phyloP scores from a whole-genome alignment of 1,284 basidiomycete species.

The Gymnopus androsaceus region DNA sequence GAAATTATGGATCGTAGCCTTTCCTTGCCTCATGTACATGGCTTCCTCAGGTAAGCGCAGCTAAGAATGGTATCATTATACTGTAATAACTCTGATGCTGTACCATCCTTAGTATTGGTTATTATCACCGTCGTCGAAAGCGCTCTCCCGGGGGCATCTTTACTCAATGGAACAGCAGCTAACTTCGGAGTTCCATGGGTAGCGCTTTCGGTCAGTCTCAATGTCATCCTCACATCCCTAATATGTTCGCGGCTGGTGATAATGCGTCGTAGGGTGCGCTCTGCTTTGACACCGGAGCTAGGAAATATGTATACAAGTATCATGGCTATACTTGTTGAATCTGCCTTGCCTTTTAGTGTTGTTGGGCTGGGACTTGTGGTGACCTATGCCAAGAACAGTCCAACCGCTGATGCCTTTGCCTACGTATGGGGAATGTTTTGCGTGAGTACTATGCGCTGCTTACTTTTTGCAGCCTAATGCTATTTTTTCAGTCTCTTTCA shows the following conservation, averaged over 20 bases:
- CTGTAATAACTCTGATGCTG: no score
- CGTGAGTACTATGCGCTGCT: neutral
- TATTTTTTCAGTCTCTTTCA: conserved; percentile 17
- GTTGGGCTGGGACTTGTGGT: conserved; percentile 19
- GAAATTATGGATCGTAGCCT: conserved; percentile 12
- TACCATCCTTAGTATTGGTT: conserved; percentile 23
- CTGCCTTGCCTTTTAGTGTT: conserved; percentile 23
- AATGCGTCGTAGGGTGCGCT: conserved; percentile 14
- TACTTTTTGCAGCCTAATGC: conserved; percentile 11
- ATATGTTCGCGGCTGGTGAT: conserved; percentile 22
- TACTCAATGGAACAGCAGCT: conserved; percentile 22
- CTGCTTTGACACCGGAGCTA: conserved; percentile 1
- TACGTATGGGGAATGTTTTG: neutral
- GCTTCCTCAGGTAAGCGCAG: conserved; percentile 25
- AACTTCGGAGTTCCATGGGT: conserved; percentile 28
- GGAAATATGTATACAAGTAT: conserved; percentile 18
- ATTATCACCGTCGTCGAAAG: conserved; percentile 21
- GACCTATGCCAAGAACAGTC: no score
- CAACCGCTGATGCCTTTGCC: neutral
- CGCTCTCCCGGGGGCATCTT: conserved; percentile 19
- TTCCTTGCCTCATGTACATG: conserved; percentile 24
- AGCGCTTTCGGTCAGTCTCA: conserved; percentile 25
- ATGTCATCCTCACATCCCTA: conserved; percentile 25
- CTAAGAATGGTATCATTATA: no score
- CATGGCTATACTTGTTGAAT: conserved; percentile 22